A percentile compares a stretch with the other conserved stretches of the same genome.
Evolutionary conservation across 2,329 filamentous ascomycete species (phyloP).

Genomic region (Rhynchosporium agropyri): DNA sequence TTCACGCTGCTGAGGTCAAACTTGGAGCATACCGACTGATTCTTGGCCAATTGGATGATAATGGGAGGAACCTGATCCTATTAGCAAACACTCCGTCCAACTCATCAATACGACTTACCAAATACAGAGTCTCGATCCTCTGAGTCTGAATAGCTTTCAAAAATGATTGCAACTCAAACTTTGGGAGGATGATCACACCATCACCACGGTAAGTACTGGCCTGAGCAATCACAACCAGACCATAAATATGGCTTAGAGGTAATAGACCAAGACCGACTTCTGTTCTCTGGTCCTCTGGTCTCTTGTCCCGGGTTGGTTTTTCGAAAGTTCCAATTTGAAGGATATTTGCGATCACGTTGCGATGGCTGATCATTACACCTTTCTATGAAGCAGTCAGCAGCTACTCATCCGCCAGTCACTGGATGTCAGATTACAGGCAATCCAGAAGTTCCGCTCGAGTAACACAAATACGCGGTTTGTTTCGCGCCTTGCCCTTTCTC

Average conservation of each 20-base stretch:
- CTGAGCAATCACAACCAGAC: constrained; percentile 71
- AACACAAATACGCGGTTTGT: constrained; percentile 79
- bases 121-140: constrained; percentile 67
- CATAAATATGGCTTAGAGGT: constrained; percentile 89
- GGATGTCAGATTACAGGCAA: constrained; percentile 63
- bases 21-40: constrained; percentile 59
- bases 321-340: constrained; percentile 49
- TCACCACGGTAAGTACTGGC: constrained; percentile 70
- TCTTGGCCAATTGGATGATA: constrained; percentile 74
- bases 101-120: constrained; percentile 52
- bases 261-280: constrained; percentile 65
- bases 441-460: constrained; percentile 48
- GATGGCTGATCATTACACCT: constrained; percentile 84
- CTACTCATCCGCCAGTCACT: background rate
- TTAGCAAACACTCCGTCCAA: background rate
- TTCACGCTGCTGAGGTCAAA: constrained; percentile 73
- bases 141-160: constrained; percentile 67
- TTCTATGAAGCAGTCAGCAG: constrained; percentile 50
- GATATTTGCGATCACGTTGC: constrained; percentile 78
- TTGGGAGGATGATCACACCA: constrained; percentile 70
- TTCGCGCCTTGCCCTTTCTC: constrained; percentile 64
- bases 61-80: constrained; percentile 72
- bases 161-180: constrained; percentile 72
- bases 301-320: constrained; percentile 54
- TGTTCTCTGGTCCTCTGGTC: constrained; percentile 41